Base-by-base conservation (phyloP, 2,329 filamentous ascomycete species). In the Phaeophleospora eucalypticola region DNA sequence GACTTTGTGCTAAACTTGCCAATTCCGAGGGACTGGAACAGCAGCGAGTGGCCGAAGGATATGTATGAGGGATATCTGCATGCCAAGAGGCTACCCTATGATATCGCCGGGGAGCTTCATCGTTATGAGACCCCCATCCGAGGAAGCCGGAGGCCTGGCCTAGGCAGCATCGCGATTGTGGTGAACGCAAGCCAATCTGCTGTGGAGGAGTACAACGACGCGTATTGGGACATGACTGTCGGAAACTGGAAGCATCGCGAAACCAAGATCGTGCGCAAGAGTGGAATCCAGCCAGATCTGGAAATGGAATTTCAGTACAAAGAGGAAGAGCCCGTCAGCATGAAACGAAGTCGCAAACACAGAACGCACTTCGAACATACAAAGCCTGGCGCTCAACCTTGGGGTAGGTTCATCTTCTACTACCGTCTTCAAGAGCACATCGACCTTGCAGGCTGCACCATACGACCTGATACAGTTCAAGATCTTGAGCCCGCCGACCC, bases 381-480 rank as follows among this genome's bases (percentile, higher is more conserved):
- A 27, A 62, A 67, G 1, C 65, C 64, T 17, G 69, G 69, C 1
- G 51, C 45, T 14, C 54, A 62, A 37, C 62, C 68, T 4, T 71
- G 68, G 68, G 66, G 62, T 1, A 64, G 65, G 9, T 66, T 71
- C 40, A 61, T 67, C 15, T 72, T 72, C 51, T 66, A 70, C 52
- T 72, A 71, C 50, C 64, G 71, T 6, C 61, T 45, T 29, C 43
- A 59, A 39, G 50, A 51, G 19, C 47, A 51, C 10, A 60, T 64
- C 36, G 44, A 56, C n/a, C 21, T 21, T 16, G 54, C 58, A 7
- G 54, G 53, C 1, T 61, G 56, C 45, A 17, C 53, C 2, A 32
- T 40, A 33, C 41, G 48, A 6, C 24, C 39, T 10, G 48, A 44
- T 19, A 29, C 41, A 27, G 43, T 43, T 19, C 51, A 51, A 6